Conservation (phyloP, 2,329 filamentous ascomycete genomes). For the Ceratocystis ficicola region DNA sequence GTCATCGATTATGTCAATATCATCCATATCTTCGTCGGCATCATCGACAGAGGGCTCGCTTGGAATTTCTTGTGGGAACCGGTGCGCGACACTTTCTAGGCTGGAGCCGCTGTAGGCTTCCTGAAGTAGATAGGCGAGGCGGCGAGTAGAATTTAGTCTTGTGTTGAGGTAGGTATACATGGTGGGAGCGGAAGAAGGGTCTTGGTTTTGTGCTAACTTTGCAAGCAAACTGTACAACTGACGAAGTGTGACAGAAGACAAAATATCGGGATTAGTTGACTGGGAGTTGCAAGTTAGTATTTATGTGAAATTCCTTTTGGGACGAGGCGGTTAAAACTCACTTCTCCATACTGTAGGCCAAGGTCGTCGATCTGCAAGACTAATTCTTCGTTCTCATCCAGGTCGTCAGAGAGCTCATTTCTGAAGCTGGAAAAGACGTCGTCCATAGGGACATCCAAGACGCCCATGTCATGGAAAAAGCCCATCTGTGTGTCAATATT, state of each 20-base stretch:
- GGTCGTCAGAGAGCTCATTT: constrained; percentile 36
- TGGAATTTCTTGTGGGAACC: constrained; percentile 28
- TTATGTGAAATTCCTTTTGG: too few relatives aligned
- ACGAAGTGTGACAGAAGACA: constrained; percentile 32
- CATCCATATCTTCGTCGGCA: constrained; percentile 23
- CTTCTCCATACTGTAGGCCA: constrained; percentile 42
- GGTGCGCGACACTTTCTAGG: constrained; percentile 33
- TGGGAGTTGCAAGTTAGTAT: constrained; percentile 22
- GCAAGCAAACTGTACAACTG: constrained; percentile 36
- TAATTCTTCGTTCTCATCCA: constrained; percentile 37
- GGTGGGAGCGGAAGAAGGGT: constrained; percentile 31
- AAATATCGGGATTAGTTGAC: constrained; percentile 30
- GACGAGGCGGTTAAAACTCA: constrained; percentile 26
- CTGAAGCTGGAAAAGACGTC: constrained; percentile 36
- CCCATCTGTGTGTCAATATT: constrained; percentile 29
- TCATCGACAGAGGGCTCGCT: constrained; percentile 26
- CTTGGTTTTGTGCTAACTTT: constrained; percentile 35
- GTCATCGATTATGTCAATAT: constrained; percentile 20
- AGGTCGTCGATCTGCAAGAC: constrained; percentile 42
- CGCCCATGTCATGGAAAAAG: constrained; percentile 36
- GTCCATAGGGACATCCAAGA: constrained; percentile 36
- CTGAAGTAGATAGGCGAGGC: constrained; percentile 33
- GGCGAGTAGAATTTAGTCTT: constrained; percentile 31
- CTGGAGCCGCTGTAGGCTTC: constrained; percentile 34
- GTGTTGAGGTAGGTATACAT: constrained; percentile 36